Evolutionary conservation across 1,284 basidiomycete species (phyloP).

Genomic region (Microbotryum lychnidis-dioicae): DNA sequence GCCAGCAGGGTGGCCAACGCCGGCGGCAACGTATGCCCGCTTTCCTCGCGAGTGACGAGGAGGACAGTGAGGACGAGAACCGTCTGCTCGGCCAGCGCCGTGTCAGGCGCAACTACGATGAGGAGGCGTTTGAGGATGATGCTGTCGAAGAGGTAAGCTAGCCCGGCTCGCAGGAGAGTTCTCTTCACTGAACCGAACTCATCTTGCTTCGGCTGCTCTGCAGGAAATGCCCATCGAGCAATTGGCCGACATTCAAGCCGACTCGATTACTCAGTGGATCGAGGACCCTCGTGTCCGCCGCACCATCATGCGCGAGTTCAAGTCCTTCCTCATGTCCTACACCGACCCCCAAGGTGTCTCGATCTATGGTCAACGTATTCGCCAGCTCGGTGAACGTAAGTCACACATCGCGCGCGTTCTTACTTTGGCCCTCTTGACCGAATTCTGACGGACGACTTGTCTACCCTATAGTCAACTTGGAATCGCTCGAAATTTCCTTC

Average conservation of each 20-base stretch:
- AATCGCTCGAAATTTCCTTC: conserved; percentile 95
- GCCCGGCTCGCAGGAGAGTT: background rate
- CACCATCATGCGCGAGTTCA: conserved; percentile 86
- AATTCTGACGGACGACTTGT: background rate
- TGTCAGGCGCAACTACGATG: conserved; percentile 44
- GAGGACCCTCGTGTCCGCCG: conserved; percentile 80
- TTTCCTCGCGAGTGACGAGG: conserved; percentile 48
- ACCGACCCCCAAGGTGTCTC: conserved; percentile 84
- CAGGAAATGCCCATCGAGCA: conserved; percentile 92
- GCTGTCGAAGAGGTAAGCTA: conserved; percentile 44
- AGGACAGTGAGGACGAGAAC: conserved; percentile 43
- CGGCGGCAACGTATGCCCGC: conserved; percentile 40
- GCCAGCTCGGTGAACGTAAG: conserved; percentile 86
- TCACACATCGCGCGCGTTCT: conserved; percentile 18
- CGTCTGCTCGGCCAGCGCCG: conserved; percentile 39
- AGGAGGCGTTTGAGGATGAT: conserved; percentile 52
- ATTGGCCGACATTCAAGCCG: conserved; percentile 92
- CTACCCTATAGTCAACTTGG: conserved; percentile 66
- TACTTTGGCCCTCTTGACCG: background rate
- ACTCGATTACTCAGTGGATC: conserved; percentile 96
- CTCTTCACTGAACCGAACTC: background rate
- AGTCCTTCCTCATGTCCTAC: conserved; percentile 91
- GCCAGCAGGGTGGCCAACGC: conserved; percentile 49
- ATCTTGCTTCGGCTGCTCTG: conserved; percentile 1
- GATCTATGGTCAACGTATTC: conserved; percentile 90